Evolutionary conservation across 192 early-diverging fungal species (phyloP), one percentile per base, ranked within the genome.

Genomic region (Cetraspora pellucida): DNA sequence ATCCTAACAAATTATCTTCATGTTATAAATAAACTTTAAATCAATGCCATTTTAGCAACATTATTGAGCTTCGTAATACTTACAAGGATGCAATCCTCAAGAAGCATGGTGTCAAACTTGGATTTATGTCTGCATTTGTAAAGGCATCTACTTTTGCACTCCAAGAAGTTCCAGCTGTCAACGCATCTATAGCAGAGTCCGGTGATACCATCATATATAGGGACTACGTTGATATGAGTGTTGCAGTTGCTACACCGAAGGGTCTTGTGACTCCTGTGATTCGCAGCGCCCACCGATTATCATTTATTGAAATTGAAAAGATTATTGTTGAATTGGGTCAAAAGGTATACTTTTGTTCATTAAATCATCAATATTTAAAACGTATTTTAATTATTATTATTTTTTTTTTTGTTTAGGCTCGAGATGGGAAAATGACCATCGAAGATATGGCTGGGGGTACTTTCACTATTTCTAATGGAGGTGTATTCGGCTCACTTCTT

Each of bases 381-480:
- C 25, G 0, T 47, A 46, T 10, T 23, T n/a, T 14, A 7, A 7
- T 68, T 47, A 25, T 27, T 43, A 16, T 0, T 72, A 3, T 25
- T 21, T 11, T n/a, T 19, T 45, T 11, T 0, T 31, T 47, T 31
- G 19, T 72, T 52, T 85, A 96, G 93, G 97, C 97, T 46, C 90
- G 94, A 57, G 94, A 96, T 80, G 96, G 96, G 81, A 91, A 91
- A 79, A 95, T 99, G 86, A 92, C 96, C 25, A 93, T 99, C 80
- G 97, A 99, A 87, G 97, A 99, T 82, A 90, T 99, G 89, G 88
- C 94, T 60, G 97, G 97, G 47, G 97, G 97, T 76, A 99, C 97
- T 64, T 99, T 99, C 83, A 99, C 97, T 77, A 96, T 99, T 71
- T 97, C 96, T 46, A 99, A 99, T 89, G 97, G 97, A 72, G 97